These are phyloP conservation scores for Penicillium sp. DNA, from an alignment of 2,329 filamentous ascomycete genomes.

Conservation along the genomic window DNA sequence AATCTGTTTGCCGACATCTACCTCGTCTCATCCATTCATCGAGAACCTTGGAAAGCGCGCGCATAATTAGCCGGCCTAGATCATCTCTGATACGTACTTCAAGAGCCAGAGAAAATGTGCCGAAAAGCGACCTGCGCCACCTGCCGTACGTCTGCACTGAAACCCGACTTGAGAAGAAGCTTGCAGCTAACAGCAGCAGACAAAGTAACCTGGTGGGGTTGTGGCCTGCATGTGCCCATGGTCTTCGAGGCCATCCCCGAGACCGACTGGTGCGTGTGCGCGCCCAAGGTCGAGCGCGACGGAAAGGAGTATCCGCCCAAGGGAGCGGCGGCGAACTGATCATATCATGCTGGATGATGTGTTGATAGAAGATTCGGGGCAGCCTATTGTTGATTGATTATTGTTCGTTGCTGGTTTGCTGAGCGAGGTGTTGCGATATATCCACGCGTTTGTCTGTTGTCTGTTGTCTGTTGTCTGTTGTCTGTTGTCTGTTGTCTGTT, in stretches of 20 bases:
- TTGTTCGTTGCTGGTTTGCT: not conserved
- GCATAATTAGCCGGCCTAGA: not conserved
- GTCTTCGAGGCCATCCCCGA: conserved; percentile 16
- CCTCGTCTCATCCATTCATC: not conserved
- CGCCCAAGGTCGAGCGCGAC: conserved; percentile 13
- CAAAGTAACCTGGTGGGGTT: conserved; percentile 18
- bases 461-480: not conserved
- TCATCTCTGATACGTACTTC: too few relatives aligned
- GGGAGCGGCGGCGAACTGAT: conserved; percentile 14
- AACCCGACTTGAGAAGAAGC: too few relatives aligned
- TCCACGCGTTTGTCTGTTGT: not conserved
- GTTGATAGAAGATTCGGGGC: too few relatives aligned
- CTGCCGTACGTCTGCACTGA: conserved; percentile 16
- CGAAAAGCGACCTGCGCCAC: conserved; percentile 16
- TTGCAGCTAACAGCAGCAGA: conserved; percentile 11
- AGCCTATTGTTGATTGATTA: too few relatives aligned
- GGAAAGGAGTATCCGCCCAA: conserved; percentile 18
- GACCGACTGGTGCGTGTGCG: conserved; percentile 15
- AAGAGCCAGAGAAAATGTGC: conserved; percentile 16
- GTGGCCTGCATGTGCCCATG: conserved; percentile 16
- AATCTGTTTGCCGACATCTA: not conserved
- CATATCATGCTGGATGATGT: not conserved
- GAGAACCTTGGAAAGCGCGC: not conserved
- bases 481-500: not conserved
- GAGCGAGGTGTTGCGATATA: not conserved